phyloP scores from a whole-genome alignment of 2,329 filamentous ascomycete species.

The Trichophyton rubrum region DNA sequence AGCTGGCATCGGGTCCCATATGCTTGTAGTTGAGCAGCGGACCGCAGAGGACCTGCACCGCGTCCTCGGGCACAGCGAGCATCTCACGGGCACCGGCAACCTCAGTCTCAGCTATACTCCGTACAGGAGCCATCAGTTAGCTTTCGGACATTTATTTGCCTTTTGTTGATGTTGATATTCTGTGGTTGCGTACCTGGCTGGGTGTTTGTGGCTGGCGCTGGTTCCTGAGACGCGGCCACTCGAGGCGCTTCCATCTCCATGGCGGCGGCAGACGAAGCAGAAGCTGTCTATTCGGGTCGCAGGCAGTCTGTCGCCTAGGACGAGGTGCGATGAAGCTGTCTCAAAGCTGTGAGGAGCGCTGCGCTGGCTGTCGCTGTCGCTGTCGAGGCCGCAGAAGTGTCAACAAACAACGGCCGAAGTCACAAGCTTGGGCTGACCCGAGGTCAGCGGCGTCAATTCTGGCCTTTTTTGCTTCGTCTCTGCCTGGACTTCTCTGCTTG shows the following conservation, averaged over 20 bases:
- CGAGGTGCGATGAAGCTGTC: background rate
- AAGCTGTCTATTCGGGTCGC: background rate
- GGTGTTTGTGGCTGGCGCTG: background rate
- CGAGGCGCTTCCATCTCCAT: background rate
- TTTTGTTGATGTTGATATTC: background rate
- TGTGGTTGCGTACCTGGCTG: background rate
- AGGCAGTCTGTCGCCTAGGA: background rate
- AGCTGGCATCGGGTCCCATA: conserved; percentile 27
- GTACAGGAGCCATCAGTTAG: background rate
- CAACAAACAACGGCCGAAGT: background rate
- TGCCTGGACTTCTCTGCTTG: no score
- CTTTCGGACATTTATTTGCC: no score
- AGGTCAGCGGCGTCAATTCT: background rate
- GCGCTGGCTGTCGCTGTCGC: background rate
- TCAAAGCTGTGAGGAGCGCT: background rate
- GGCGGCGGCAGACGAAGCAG: background rate
- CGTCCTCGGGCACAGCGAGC: background rate
- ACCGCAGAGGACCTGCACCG: conserved; percentile 31
- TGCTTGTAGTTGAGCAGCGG: conserved; percentile 39
- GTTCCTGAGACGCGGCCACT: background rate
- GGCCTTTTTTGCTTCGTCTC: no score
- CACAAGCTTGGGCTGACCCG: background rate
- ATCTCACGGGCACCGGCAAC: background rate
- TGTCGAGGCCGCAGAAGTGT: background rate
- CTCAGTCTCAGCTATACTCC: background rate